Conservation (phyloP, 2,329 filamentous ascomycete species). For the Amauroascus verrucosus region DNA sequence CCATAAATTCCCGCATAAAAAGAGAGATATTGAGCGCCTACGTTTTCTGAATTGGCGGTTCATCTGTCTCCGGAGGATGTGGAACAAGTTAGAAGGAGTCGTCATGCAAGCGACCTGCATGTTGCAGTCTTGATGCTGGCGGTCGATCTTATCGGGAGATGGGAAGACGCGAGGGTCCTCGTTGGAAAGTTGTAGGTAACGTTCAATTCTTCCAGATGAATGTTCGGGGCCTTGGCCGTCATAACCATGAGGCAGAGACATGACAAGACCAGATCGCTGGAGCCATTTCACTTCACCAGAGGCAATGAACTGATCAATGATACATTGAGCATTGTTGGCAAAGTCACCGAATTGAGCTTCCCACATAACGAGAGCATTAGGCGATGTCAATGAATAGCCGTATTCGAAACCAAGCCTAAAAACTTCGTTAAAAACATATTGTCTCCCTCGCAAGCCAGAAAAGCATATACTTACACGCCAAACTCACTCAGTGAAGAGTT, state of each 20-base stretch:
- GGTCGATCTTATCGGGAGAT: constrained; percentile 73
- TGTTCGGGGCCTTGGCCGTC: constrained; percentile 98
- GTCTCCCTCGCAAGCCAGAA: not conserved
- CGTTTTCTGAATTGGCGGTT: constrained; percentile 98
- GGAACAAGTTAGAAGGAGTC: constrained; percentile 91
- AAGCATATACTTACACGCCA: constrained; percentile 44
- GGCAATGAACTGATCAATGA: constrained; percentile 97
- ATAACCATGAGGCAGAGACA: constrained; percentile 95
- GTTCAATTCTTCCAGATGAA: constrained; percentile 92
- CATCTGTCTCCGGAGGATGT: constrained; percentile 92
- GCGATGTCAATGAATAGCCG: constrained; percentile 92
- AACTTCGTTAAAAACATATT: constrained; percentile 38
- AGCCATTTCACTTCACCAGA: constrained; percentile 98
- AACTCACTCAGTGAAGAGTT: constrained; percentile 81
- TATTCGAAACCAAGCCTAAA: constrained; percentile 91
- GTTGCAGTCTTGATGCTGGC: constrained; percentile 99
- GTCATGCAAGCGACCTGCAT: constrained; percentile 98
- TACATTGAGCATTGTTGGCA: constrained; percentile 97
- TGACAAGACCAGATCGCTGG: constrained; percentile 89
- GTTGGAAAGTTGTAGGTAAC: constrained; percentile 93
- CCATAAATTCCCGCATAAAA: constrained; percentile 3
- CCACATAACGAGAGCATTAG: constrained; percentile 97
- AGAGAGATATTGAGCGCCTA: constrained; percentile 42
- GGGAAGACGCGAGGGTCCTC: constrained; percentile 95
- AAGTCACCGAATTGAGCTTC: constrained; percentile 99